Evolutionary conservation across 2,329 filamentous ascomycete genomes (phyloP).

Genomic region (Fusarium sp.): DNA sequence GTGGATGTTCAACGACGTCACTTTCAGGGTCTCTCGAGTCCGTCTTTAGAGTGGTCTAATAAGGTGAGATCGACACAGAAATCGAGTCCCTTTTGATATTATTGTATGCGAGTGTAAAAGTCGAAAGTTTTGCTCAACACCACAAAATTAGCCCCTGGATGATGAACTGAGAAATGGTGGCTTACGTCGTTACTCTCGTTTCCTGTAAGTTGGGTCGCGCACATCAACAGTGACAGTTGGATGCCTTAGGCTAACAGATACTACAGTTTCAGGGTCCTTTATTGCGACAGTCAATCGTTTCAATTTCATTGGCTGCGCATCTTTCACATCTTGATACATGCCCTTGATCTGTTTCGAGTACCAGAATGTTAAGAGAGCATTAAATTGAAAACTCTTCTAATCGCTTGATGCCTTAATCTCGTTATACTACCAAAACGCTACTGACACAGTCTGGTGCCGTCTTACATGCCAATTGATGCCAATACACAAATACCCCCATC

Average conservation of each 20-base stretch:
- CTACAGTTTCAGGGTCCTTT: conserved; percentile 26
- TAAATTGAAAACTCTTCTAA: background rate
- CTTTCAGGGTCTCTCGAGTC: conserved; percentile 16
- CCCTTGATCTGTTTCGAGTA: too few species aligned
- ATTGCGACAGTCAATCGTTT: conserved; percentile 5
- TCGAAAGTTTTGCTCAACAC: conserved; percentile 3
- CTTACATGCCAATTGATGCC: background rate
- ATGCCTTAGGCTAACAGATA: conserved; percentile 32
- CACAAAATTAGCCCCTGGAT: conserved; percentile 16
- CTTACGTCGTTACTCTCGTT: conserved; percentile 37
- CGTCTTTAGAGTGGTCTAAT: background rate
- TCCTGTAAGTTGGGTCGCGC: conserved; percentile 14
- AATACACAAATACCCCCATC: background rate
- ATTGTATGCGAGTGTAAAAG: background rate
- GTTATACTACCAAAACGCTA: background rate
- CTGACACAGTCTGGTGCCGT: background rate
- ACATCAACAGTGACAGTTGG: conserved; percentile 3
- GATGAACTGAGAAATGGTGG: conserved; percentile 31
- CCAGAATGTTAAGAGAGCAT: too few species aligned
- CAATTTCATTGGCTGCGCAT: conserved; percentile 13
- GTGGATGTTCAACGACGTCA: conserved; percentile 20
- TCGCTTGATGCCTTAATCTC: background rate
- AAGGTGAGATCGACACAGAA: background rate
- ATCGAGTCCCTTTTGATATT: background rate
- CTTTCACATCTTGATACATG: too few species aligned